Conservation (phyloP, 2,329 filamentous ascomycete species). For the Spiromastix sp. region DNA sequence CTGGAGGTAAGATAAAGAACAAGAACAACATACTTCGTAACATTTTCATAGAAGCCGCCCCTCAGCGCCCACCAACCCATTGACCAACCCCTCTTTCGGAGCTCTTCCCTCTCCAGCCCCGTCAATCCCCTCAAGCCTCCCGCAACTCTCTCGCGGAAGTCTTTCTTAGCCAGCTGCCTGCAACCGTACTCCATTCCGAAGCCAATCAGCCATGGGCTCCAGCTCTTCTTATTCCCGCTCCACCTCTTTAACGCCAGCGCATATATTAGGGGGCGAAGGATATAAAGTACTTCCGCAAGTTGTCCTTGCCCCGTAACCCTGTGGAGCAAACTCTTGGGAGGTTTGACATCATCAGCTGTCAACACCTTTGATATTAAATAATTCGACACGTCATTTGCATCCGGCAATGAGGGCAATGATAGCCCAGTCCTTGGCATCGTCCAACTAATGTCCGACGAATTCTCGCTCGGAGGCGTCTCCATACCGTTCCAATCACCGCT, state of each 20-base stretch:
- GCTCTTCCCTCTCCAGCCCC: constrained; percentile 78
- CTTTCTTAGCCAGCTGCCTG: constrained; percentile 66
- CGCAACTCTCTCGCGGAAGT: constrained; percentile 52
- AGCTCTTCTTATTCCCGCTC: constrained; percentile 63
- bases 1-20: background rate
- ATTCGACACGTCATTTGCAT: constrained; percentile 67
- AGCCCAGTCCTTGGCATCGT: constrained; percentile 90
- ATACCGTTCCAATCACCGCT: constrained; percentile 41
- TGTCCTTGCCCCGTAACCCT: constrained; percentile 61
- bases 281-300: constrained; percentile 81
- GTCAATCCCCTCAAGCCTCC: constrained; percentile 68
- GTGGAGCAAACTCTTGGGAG: constrained; percentile 77
- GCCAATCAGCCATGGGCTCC: constrained; percentile 86
- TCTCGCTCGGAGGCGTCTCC: constrained; percentile 32
- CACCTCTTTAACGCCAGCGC: constrained; percentile 69
- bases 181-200: constrained; percentile 78
- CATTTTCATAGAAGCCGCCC: constrained; percentile 90
- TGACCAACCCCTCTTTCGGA: constrained; percentile 76
- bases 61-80: constrained; percentile 95
- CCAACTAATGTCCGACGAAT: constrained; percentile 51
- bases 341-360: constrained; percentile 93
- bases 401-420: constrained; percentile 71
- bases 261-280: constrained; percentile 79
- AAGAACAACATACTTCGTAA: constrained; percentile 52
- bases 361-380: constrained; percentile 86